These are phyloP conservation scores for Penicillium vulpinum DNA, from an alignment of 2,329 filamentous ascomycete genomes.

Conservation along the genomic window DNA sequence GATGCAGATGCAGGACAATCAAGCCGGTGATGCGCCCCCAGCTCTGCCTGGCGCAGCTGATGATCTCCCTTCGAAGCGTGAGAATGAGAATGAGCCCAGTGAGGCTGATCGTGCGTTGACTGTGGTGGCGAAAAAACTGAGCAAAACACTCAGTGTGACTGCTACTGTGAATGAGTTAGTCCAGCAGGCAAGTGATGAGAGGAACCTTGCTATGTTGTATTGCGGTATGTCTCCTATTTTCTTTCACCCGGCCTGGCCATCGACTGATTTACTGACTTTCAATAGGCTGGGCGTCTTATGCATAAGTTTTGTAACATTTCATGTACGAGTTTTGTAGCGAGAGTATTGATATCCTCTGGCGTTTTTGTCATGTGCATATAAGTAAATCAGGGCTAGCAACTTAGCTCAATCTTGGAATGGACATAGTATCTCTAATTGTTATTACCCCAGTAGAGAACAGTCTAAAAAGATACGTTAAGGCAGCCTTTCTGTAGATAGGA, in stretches of 20 bases:
- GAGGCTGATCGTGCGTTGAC: conserved; percentile 91
- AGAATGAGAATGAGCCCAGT: conserved; percentile 59
- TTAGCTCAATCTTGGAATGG: neutral
- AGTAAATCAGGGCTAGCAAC: neutral
- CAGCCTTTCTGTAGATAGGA: too few species aligned
- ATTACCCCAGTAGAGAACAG: too few species aligned
- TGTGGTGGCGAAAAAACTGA: conserved; percentile 93
- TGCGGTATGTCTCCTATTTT: conserved; percentile 51
- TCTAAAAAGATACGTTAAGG: too few species aligned
- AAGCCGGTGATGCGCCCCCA: conserved; percentile 43
- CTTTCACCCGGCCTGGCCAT: too few species aligned
- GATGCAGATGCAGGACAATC: conserved; percentile 67
- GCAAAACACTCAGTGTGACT: conserved; percentile 87
- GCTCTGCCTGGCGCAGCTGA: conserved; percentile 32
- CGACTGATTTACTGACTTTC: neutral
- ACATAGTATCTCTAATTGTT: neutral
- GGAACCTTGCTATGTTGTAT: conserved; percentile 87
- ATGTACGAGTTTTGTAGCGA: neutral
- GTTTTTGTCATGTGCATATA: neutral
- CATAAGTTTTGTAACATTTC: neutral
- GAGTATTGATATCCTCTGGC: neutral
- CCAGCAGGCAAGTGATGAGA: conserved; percentile 90
- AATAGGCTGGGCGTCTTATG: conserved; percentile 6
- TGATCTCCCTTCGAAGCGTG: conserved; percentile 33
- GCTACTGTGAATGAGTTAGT: conserved; percentile 97